Percentiles rank a stretch among this genome's conserved stretches.
Evolutionary conservation across 306 rosid genomes (phyloP).

Genomic region (Herpetospermum pedunculosum): DNA sequence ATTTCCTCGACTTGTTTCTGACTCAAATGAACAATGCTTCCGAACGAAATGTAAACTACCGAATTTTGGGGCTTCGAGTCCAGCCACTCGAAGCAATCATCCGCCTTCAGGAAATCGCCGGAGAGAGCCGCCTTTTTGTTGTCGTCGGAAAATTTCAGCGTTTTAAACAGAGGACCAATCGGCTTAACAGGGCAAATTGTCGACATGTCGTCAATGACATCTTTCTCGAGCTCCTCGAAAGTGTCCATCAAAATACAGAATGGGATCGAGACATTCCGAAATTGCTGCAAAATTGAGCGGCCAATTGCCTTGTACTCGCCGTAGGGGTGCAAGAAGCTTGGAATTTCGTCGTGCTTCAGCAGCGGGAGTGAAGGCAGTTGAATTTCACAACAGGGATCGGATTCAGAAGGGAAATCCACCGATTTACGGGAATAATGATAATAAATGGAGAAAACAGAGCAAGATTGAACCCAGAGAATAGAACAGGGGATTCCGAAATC

Average conservation of each 20-base stretch:
- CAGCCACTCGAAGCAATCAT: slow-evolving; percentile 39
- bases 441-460: slow-evolving; percentile 10
- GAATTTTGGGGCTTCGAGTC: slow-evolving; percentile 20
- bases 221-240: slow-evolving; percentile 40
- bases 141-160: neutral
- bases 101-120: slow-evolving; percentile 32
- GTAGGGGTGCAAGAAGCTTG: slow-evolving; percentile 12
- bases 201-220: slow-evolving; percentile 17
- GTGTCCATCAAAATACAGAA: slow-evolving; percentile 45
- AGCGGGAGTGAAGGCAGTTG: slow-evolving; percentile 1
- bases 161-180: slow-evolving; percentile 52
- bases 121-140: slow-evolving; percentile 12
- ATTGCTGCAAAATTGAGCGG: too few relatives aligned
- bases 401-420: slow-evolving; percentile 4
- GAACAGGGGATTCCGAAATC: slow-evolving; percentile 4
- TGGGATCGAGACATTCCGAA: neutral
- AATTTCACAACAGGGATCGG: neutral
- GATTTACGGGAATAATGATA: neutral
- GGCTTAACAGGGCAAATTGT: slow-evolving; percentile 18
- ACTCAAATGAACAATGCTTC: slow-evolving; percentile 27
- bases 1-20: slow-evolving; percentile 45
- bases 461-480: slow-evolving; percentile 19
- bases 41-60: slow-evolving; percentile 49
- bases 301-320: neutral
- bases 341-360: slow-evolving; percentile 9